Conservation (phyloP, 2,329 filamentous ascomycete genomes). For the Polytolypa hystricis region DNA sequence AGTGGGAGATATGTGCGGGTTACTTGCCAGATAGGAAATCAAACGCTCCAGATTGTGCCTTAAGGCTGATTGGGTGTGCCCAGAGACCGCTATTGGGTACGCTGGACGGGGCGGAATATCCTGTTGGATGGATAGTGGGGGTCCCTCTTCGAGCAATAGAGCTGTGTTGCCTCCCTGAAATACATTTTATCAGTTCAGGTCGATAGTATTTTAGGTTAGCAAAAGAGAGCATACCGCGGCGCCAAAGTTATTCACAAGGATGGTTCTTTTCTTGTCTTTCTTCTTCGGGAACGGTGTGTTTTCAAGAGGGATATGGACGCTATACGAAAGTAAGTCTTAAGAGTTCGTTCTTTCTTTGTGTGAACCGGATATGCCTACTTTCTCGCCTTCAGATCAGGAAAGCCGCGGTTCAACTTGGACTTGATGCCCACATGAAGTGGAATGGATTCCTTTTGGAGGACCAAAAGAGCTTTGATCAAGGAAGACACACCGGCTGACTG, state of each 20-base stretch:
- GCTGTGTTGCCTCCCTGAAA: constrained; percentile 55
- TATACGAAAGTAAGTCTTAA: too few relatives aligned
- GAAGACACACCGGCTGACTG: constrained; percentile 39
- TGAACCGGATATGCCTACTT: constrained; percentile 22
- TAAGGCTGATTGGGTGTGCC: constrained; percentile 40
- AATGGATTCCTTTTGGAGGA: constrained; percentile 26
- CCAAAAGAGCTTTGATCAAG: constrained; percentile 27
- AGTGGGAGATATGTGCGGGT: constrained; percentile 37
- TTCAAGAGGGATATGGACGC: too few relatives aligned
- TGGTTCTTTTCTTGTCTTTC: not conserved
- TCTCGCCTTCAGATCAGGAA: constrained; percentile 28
- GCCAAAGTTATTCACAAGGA: constrained; percentile 55
- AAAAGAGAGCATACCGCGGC: too few relatives aligned
- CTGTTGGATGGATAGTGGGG: not conserved
- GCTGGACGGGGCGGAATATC: constrained; percentile 31
- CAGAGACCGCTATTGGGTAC: constrained; percentile 42
- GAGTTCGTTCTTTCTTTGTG: constrained; percentile 29
- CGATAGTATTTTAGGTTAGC: too few relatives aligned
- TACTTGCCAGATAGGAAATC: constrained; percentile 40
- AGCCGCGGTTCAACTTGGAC: constrained; percentile 29
- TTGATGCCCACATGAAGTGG: constrained; percentile 28
- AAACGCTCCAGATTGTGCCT: constrained; percentile 43
- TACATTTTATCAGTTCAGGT: too few relatives aligned
- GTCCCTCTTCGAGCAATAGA: constrained; percentile 5
- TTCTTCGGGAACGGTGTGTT: too few relatives aligned